Evolutionary conservation across 192 early-diverging fungal genomes (phyloP).

Genomic region (Backusella morwellensis): DNA sequence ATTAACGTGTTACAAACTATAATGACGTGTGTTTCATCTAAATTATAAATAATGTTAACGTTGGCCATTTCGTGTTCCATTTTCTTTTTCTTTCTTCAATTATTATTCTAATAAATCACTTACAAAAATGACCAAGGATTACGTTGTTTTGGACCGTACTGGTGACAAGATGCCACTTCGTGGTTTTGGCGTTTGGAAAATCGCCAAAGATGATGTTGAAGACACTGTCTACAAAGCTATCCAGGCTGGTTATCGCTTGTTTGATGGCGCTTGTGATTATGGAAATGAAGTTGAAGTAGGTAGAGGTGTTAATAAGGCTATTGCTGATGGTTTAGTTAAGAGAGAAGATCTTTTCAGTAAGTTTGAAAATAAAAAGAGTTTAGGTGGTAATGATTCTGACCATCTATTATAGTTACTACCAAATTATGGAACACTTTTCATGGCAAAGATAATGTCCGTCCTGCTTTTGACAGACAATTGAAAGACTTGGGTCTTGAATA

Average conservation of each 20-base stretch:
- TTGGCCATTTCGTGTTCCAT: neutral
- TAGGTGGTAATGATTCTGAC: neutral
- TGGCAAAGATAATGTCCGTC: slow-evolving; percentile 45
- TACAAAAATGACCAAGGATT: slow-evolving; percentile 1
- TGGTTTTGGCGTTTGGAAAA: slow-evolving; percentile 55
- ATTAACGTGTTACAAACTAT: neutral
- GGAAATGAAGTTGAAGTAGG: slow-evolving; percentile 68
- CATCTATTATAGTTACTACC: slow-evolving; percentile 25
- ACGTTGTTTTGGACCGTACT: slow-evolving; percentile 36
- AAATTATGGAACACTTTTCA: slow-evolving; percentile 72
- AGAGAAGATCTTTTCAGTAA: slow-evolving; percentile 49
- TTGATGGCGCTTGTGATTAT: slow-evolving; percentile 61
- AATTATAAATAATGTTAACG: neutral
- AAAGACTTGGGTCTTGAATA: slow-evolving; percentile 52
- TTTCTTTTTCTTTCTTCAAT: neutral
- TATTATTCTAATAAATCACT: neutral
- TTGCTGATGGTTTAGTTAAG: slow-evolving; percentile 49
- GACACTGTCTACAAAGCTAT: slow-evolving; percentile 43
- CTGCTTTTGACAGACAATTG: slow-evolving; percentile 54
- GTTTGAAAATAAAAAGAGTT: neutral
- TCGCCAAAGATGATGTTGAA: slow-evolving; percentile 39
- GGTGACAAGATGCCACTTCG: slow-evolving; percentile 53
- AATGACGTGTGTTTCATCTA: neutral
- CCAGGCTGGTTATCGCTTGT: slow-evolving; percentile 35
- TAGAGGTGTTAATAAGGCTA: slow-evolving; percentile 48